Evolutionary conservation across 257 asterid genomes (phyloP), one percentile per base, ranked within the genome.

Genomic region (Lycium barbarum): DNA sequence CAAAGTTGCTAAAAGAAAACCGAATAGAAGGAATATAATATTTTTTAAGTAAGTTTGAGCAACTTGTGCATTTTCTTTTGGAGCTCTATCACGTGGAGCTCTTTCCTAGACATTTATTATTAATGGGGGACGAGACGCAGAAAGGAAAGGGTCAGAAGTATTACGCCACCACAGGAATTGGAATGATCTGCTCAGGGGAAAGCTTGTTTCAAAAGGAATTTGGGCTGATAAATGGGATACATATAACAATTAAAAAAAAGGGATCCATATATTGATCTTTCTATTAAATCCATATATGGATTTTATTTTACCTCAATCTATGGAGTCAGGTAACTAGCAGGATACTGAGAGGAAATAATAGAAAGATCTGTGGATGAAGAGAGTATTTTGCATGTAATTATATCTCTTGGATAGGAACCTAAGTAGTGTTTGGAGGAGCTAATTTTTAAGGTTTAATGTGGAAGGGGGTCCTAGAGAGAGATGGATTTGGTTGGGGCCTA

Each of bases 391-490:
- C 61, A 55, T 55, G 61, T 55, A 15, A 55, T 55, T 55, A 15
- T 13, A 15, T 55, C 61, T 55, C 61, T 55, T 55, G 61, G 61
- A 55, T 55, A 12, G 61, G 61, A 12, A 70, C 57, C 36, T 9
- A 72, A 72, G 57, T 72, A 43, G 43, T 72, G 57, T 43, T 72
- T 72, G 80, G 35, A 72, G 57, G 35, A 45, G 17, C 36, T 72
- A 26, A 43, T 15, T 72, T 70, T 43, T 43, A 72, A 43, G 57
- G 80, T 49, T 43, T 72, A n/a, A 43, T 4, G 14, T 43, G 43
- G 57, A 43, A 18, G 36, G 36, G 55, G 57, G 53, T 70, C 17
- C 79, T 26, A 9, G 9, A 43, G 53, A n/a, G 35, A 3, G 79
- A 71, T 38, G 57, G 79, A 17, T 68, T 40, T 1, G 55, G 35